Conservation (phyloP, 1,139 yeast species). For the Debaryomycetaceae sp. region DNA sequence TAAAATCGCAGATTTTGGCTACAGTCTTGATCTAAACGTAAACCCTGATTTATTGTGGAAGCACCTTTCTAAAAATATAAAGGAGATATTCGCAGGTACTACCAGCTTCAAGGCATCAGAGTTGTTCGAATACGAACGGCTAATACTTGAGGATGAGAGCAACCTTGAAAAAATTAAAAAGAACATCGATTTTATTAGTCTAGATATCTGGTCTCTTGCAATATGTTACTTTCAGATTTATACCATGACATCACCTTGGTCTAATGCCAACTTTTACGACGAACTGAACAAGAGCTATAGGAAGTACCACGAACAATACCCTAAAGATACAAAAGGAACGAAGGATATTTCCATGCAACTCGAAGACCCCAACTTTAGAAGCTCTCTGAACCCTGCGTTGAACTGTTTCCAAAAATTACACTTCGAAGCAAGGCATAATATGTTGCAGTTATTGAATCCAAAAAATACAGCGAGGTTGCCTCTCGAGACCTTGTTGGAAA, state of each 20-base stretch:
- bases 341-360: constrained; percentile 17
- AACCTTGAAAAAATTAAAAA: constrained; percentile 8
- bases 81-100: constrained; percentile 44
- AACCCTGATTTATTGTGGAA: constrained; percentile 13
- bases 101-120: constrained; percentile 57
- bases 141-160: constrained; percentile 7
- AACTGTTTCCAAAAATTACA: constrained; percentile 34
- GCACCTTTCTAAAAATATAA: constrained; percentile 15
- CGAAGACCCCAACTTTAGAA: constrained; percentile 18
- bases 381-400: constrained; percentile 29
- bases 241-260: constrained; percentile 50
- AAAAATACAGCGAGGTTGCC: constrained; percentile 19
- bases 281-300: constrained; percentile 20
- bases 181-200: constrained; percentile 20
- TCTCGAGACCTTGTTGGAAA: constrained; percentile 24
- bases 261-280: constrained; percentile 25
- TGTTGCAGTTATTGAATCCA: constrained; percentile 37
- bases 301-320: constrained; percentile 21
- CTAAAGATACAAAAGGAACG: constrained; percentile 16
- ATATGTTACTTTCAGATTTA: constrained; percentile 45
- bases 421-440: constrained; percentile 34
- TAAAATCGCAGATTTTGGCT: constrained; percentile 53
- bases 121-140: constrained; percentile 29
- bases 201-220: constrained; percentile 55
- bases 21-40: constrained; percentile 34